phyloP scores from a whole-genome alignment of 1,284 basidiomycete genomes.

The Apiotrichum siamense region DNA sequence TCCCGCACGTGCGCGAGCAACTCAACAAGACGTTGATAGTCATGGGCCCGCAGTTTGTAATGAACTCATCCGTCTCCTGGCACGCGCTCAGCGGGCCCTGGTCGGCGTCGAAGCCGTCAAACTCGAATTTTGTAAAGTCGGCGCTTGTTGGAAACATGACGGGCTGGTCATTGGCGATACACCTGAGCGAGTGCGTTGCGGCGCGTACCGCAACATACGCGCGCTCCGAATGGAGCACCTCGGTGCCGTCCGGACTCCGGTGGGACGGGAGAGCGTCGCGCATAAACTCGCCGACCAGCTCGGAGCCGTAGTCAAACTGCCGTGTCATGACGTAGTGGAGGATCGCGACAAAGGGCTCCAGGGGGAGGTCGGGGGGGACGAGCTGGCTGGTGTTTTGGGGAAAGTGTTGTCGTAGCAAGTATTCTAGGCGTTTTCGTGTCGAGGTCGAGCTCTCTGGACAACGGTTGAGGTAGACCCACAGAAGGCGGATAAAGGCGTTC shows the following conservation, averaged over 20 bases:
- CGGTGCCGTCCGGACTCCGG: conserved; percentile 44
- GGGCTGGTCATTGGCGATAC: conserved; percentile 64
- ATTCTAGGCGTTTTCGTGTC: conserved; percentile 70
- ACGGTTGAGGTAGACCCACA: conserved; percentile 93
- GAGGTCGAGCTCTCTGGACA: conserved; percentile 79
- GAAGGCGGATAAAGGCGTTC: conserved; percentile 73
- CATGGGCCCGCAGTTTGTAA: conserved; percentile 60
- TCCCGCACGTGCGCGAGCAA: conserved; percentile 64
- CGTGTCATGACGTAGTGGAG: conserved; percentile 77
- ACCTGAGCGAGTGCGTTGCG: conserved; percentile 64
- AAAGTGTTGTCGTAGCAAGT: conserved; percentile 71
- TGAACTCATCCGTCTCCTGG: conserved; percentile 67
- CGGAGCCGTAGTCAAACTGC: conserved; percentile 78
- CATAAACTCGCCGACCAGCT: conserved; percentile 71
- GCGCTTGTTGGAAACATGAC: conserved; percentile 69
- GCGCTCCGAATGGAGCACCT: conserved; percentile 62
- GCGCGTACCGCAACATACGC: conserved; percentile 72
- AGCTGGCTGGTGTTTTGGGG: conserved; percentile 61
- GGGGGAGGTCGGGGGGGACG: conserved; percentile 65
- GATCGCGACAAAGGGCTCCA: conserved; percentile 72
- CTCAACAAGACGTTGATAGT: conserved; percentile 59
- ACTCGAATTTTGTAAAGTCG: conserved; percentile 59
- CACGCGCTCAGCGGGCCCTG: background rate
- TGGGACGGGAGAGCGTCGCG: conserved; percentile 55
- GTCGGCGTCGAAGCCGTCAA: conserved; percentile 46